These are phyloP conservation scores for Begonia loranthoides DNA, from an alignment of 306 rosid species.

Conservation along the genomic window DNA sequence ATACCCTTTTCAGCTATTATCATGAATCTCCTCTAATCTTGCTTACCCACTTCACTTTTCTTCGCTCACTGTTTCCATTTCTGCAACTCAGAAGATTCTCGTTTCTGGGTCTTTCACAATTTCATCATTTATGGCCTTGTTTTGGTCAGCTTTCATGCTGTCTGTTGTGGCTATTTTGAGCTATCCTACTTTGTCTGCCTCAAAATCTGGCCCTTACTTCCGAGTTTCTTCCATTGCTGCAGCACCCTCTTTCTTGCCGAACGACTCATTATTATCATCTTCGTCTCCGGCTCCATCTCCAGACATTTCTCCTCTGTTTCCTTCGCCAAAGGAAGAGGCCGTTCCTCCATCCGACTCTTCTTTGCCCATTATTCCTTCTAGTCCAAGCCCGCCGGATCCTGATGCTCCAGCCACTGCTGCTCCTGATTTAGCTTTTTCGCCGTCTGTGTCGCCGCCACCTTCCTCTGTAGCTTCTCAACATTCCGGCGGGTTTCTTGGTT, in stretches of 20 bases:
- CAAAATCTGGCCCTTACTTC: background rate
- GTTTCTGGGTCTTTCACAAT: slow-evolving; percentile 2
- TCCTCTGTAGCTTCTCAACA: slow-evolving; percentile 13
- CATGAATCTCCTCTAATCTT: background rate
- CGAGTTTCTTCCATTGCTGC: slow-evolving; percentile 32
- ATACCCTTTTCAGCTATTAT: background rate
- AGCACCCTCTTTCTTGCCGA: slow-evolving; percentile 18
- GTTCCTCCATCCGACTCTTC: slow-evolving; percentile 33
- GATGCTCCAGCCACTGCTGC: slow-evolving; percentile 17
- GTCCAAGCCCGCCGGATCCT: slow-evolving; percentile 44
- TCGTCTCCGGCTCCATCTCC: slow-evolving; percentile 28
- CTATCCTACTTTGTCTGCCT: slow-evolving; percentile 9
- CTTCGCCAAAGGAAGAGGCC: slow-evolving; percentile 26
- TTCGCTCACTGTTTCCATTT: background rate
- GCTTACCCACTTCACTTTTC: background rate
- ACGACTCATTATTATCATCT: slow-evolving; percentile 17
- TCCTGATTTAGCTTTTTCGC: slow-evolving; percentile 22
- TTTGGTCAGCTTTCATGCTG: slow-evolving; percentile 12
- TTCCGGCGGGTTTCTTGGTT: slow-evolving; percentile 5
- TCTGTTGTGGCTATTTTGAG: slow-evolving; percentile 7
- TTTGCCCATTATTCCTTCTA: slow-evolving; percentile 42
- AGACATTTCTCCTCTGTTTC: slow-evolving; percentile 38
- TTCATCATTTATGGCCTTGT: slow-evolving; percentile 30
- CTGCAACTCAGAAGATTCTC: background rate
- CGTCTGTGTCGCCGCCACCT: slow-evolving; percentile 22